Percentiles rank a stretch among this genome's conserved stretches.
These are phyloP conservation scores for Chlorella sp. DNA, from an alignment of 139 green algal genomes.

Conservation along the genomic window DNA sequence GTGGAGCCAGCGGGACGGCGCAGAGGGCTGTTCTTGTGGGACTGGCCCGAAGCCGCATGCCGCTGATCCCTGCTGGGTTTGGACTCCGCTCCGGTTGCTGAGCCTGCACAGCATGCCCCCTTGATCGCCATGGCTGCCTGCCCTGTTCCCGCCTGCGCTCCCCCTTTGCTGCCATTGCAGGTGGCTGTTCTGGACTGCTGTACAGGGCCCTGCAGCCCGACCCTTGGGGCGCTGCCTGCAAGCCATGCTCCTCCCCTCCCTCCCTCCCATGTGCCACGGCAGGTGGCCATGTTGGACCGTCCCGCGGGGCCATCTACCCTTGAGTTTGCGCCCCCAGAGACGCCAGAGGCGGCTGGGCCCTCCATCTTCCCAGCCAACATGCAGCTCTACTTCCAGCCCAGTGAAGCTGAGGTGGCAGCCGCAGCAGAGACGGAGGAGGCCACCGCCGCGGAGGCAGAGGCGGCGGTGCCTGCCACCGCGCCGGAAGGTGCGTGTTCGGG, in stretches of 20 bases:
- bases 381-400: conserved; percentile 38
- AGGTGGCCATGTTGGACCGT: conserved; percentile 36
- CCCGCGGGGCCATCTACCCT: conserved; percentile 6
- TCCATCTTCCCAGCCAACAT: conserved; percentile 35
- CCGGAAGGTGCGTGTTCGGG: not conserved
- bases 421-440: not conserved
- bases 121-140: no score
- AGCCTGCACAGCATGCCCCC: no score
- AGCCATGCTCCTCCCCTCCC: not conserved
- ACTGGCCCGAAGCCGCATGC: no score
- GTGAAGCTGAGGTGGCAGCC: not conserved
- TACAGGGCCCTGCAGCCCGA: no score
- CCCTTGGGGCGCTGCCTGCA: not conserved
- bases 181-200: no score
- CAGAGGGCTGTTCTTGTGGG: no score
- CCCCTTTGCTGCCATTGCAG: no score
- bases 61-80: no score
- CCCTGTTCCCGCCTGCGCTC: no score
- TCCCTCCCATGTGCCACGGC: not conserved
- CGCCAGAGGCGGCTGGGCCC: conserved; percentile 4
- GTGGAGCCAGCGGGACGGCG: no score
- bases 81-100: no score
- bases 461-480: not conserved
- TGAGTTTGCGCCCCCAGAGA: conserved; percentile 39
- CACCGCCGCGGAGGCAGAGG: not conserved